Conservation (phyloP, 2,329 filamentous ascomycete species). For the Sporothrix sp. region DNA sequence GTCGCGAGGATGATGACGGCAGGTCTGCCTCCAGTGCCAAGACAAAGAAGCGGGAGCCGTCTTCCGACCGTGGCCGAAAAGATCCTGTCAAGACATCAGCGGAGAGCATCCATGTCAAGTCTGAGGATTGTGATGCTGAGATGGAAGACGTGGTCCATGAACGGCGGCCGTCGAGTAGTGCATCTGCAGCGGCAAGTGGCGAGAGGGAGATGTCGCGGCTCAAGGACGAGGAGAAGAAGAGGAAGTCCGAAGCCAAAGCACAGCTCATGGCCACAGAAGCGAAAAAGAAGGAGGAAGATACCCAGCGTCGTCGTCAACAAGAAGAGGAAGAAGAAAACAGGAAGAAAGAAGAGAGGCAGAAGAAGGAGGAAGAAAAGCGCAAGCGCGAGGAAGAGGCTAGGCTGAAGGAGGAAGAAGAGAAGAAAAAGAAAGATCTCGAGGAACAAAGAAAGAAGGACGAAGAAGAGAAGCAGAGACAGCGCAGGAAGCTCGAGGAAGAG, state of each 20-base stretch:
- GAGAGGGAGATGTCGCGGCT: slow-evolving; percentile 24
- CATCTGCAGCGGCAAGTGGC: slow-evolving; percentile 22
- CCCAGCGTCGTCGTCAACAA: slow-evolving; percentile 23
- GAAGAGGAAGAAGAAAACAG: slow-evolving; percentile 23
- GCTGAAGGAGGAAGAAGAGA: slow-evolving; percentile 25
- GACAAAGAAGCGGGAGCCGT: slow-evolving; percentile 27
- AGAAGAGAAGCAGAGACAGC: slow-evolving; percentile 21
- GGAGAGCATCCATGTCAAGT: slow-evolving; percentile 48
- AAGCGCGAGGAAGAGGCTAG: slow-evolving; percentile 22
- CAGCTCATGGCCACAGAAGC: slow-evolving; percentile 16
- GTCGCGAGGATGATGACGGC: slow-evolving; percentile 35
- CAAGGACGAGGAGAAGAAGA: slow-evolving; percentile 25
- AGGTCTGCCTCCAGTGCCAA: slow-evolving; percentile 26
- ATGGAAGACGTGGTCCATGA: slow-evolving; percentile 39
- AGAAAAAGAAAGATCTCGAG: slow-evolving; percentile 16
- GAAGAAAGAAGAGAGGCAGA: slow-evolving; percentile 23
- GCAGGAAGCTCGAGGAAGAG: slow-evolving; percentile 23
- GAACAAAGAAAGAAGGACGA: slow-evolving; percentile 24
- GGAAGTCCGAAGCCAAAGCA: slow-evolving; percentile 21
- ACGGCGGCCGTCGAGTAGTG: slow-evolving; percentile 9
- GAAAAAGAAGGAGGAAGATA: slow-evolving; percentile 24
- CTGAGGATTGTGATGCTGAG: slow-evolving; percentile 45
- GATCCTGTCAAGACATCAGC: slow-evolving; percentile 36
- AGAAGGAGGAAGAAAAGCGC: slow-evolving; percentile 26
- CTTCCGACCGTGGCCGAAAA: slow-evolving; percentile 30